These are phyloP conservation scores for Alternaria sp. DNA, from an alignment of 2,329 filamentous ascomycete species.

Conservation along the genomic window DNA sequence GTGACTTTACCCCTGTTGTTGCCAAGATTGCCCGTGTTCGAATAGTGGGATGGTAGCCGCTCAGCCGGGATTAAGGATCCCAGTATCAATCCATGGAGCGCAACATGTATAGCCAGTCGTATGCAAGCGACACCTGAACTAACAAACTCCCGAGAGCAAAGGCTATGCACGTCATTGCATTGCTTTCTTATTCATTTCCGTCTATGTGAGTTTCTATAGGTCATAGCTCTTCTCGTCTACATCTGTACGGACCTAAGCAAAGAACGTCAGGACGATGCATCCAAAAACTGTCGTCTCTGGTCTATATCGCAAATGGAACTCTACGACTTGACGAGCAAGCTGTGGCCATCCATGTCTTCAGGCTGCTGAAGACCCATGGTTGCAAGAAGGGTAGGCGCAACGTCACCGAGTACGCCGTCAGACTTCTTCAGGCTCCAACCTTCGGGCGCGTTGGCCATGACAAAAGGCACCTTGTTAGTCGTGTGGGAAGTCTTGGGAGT, in stretches of 20 bases:
- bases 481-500: constrained; percentile 99
- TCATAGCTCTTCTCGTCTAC: not conserved
- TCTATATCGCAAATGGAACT: not conserved
- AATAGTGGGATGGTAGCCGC: constrained; percentile 1
- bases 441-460: constrained; percentile 96
- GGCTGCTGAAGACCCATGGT: constrained; percentile 92
- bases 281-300: not conserved
- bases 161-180: not conserved
- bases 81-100: not conserved
- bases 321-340: constrained; percentile 78
- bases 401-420: constrained; percentile 92
- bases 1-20: constrained; percentile 7
- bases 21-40: constrained; percentile 7
- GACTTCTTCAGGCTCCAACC: constrained; percentile 86
- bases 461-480: constrained; percentile 95
- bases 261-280: not conserved
- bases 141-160: not conserved
- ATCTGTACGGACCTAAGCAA: not conserved
- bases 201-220: constrained; percentile 3
- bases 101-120: not conserved
- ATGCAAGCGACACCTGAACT: not conserved
- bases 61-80: not conserved
- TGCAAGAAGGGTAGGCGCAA: constrained; percentile 90
- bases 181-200: not conserved
- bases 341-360: constrained; percentile 88